Conservation (phyloP, 2,329 filamentous ascomycete species). For the Phialophora expanda region DNA sequence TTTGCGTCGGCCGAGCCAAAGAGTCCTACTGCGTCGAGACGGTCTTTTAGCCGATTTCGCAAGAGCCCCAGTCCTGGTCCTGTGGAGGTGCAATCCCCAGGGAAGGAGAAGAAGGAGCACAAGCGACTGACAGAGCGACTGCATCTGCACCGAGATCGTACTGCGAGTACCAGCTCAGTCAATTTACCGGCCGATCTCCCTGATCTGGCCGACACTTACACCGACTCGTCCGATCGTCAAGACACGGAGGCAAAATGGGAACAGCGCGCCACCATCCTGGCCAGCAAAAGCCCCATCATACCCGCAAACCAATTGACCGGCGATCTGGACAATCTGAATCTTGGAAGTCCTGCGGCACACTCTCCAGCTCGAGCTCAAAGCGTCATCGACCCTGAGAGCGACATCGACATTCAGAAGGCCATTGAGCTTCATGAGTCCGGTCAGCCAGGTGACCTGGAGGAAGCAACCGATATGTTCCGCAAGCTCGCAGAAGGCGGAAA, state of each 20-base stretch:
- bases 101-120: conserved; percentile 44
- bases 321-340: conserved; percentile 21
- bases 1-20: conserved; percentile 14
- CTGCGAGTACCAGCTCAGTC: conserved; percentile 64
- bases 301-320: conserved; percentile 9
- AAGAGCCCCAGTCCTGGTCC: conserved; percentile 44
- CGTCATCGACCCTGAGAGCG: conserved; percentile 41
- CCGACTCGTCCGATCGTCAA: conserved; percentile 55
- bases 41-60: conserved; percentile 43
- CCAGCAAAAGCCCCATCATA: conserved; percentile 45
- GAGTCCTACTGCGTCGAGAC: conserved; percentile 23
- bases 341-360: conserved; percentile 17
- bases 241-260: conserved; percentile 82
- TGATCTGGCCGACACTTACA: conserved; percentile 63
- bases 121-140: conserved; percentile 69
- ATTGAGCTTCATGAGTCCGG: conserved; percentile 91
- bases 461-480: conserved; percentile 85
- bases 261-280: conserved; percentile 86
- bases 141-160: conserved; percentile 60
- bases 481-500: conserved; percentile 84
- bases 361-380: conserved; percentile 34
- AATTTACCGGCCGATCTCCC: conserved; percentile 82
- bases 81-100: conserved; percentile 46
- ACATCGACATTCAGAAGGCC: conserved; percentile 85
- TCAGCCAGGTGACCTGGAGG: conserved; percentile 77